Percentiles rank a stretch among this genome's conserved stretches.
phyloP scores from a whole-genome alignment of 805 yeast genomes.

The Teunomyces pallodes region DNA sequence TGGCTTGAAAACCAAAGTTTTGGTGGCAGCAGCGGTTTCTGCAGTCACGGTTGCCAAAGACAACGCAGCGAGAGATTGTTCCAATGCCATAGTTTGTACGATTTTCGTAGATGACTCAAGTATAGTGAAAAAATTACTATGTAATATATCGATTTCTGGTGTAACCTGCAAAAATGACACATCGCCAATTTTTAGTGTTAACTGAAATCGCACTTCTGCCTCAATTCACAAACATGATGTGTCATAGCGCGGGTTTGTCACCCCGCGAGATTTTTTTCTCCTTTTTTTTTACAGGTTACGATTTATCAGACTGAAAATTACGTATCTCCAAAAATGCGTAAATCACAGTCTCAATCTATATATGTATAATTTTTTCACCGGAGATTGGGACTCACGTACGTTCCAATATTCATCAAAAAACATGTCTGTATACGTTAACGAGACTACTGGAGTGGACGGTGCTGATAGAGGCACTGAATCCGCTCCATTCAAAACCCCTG shows the following conservation, averaged over 20 bases:
- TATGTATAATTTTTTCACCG: not conserved
- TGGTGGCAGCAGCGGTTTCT: conserved; percentile 55
- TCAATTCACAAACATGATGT: no score
- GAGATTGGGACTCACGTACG: not conserved
- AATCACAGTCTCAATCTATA: not conserved
- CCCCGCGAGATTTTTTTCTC: no score
- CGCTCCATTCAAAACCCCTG: conserved; percentile 76
- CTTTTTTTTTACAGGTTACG: not conserved
- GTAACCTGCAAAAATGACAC: not conserved
- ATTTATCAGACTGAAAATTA: not conserved
- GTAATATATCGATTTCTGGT: not conserved
- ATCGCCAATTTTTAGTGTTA: not conserved
- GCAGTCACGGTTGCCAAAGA: conserved; percentile 56
- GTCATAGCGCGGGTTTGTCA: no score
- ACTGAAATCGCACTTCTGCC: no score
- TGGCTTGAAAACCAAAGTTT: conserved; percentile 85
- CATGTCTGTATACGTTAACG: conserved; percentile 67
- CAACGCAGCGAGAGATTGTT: conserved; percentile 63
- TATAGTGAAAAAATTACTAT: not conserved
- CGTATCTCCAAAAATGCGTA: not conserved
- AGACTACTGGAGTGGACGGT: conserved; percentile 65
- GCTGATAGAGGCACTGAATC: conserved; percentile 63
- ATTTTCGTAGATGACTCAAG: conserved; percentile 1
- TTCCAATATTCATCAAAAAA: not conserved
- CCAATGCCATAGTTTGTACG: conserved; percentile 53